Evolutionary conservation across 768 basidiomycete genomes (phyloP).

Genomic region (Leccinum rimulosum): DNA sequence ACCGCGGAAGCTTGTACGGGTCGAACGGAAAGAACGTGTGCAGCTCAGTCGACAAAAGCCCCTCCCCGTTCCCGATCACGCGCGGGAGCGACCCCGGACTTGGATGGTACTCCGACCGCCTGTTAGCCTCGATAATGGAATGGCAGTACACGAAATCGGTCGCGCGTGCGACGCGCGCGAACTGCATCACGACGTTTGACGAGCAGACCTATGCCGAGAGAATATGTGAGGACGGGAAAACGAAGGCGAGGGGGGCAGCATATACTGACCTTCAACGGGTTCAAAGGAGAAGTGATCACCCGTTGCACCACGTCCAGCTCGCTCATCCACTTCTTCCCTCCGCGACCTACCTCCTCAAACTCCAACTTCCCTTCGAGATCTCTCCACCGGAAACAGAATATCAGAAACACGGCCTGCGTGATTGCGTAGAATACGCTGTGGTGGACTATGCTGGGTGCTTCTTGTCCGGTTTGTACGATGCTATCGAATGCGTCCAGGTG

Average conservation of each 20-base stretch:
- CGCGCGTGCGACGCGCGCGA: conserved; percentile 87
- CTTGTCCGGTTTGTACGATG: conserved; percentile 38
- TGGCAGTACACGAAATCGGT: conserved; percentile 94
- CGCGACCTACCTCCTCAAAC: conserved; percentile 51
- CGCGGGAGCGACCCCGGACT: conserved; percentile 22
- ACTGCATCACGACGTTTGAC: conserved; percentile 85
- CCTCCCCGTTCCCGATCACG: conserved; percentile 27
- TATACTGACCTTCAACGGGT: conserved; percentile 66
- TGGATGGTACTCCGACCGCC: conserved; percentile 54
- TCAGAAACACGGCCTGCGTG: conserved; percentile 86
- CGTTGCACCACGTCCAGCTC: conserved; percentile 77
- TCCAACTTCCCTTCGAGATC: conserved; percentile 60
- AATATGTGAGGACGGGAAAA: neutral
- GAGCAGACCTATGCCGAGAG: conserved; percentile 73
- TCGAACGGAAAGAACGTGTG: conserved; percentile 99
- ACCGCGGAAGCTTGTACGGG: conserved; percentile 87
- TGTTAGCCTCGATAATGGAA: conserved; percentile 87
- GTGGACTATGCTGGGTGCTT: conserved; percentile 34
- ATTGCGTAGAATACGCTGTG: conserved; percentile 89
- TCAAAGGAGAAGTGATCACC: conserved; percentile 76
- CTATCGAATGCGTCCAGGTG: conserved; percentile 74
- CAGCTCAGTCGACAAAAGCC: conserved; percentile 59
- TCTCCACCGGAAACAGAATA: conserved; percentile 98
- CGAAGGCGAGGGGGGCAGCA: neutral
- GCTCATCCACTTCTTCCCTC: conserved; percentile 75